These are phyloP conservation scores for Coemansia sp. DNA, from an alignment of 192 early-diverging fungal species.

Conservation along the genomic window DNA sequence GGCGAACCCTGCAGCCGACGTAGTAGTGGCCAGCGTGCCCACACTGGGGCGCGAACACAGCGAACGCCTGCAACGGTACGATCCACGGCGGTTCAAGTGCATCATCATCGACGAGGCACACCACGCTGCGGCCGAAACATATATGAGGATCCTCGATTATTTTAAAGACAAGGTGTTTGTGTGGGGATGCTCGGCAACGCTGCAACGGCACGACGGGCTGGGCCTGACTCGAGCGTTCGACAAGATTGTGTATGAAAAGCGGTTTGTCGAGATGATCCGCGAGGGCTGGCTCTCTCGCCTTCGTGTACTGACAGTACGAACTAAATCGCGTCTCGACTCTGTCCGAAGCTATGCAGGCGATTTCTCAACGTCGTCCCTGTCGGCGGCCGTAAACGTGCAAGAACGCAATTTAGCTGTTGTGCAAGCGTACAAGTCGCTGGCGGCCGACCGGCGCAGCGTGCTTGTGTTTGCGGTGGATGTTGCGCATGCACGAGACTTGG, in stretches of 20 bases:
- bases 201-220: constrained; percentile 80
- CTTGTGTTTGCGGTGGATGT: constrained; percentile 90
- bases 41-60: constrained; percentile 60
- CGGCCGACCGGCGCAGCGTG: constrained; percentile 52
- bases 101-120: constrained; percentile 95
- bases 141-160: constrained; percentile 67
- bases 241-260: constrained; percentile 68
- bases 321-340: constrained; percentile 54
- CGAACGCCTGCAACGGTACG: constrained; percentile 58
- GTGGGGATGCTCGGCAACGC: constrained; percentile 93
- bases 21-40: constrained; percentile 76
- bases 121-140: constrained; percentile 80
- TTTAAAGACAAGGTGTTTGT: constrained; percentile 65
- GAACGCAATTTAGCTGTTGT: constrained; percentile 64
- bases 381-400: constrained; percentile 57
- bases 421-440: constrained; percentile 59
- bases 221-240: constrained; percentile 68
- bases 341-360: constrained; percentile 56
- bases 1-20: constrained; percentile 61
- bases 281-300: constrained; percentile 74
- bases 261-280: constrained; percentile 79
- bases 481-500: constrained; percentile 64
- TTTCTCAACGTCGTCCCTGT: constrained; percentile 58
- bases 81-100: constrained; percentile 77
- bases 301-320: constrained; percentile 64